These are phyloP conservation scores for Sechiopsis laciniata DNA, from an alignment of 306 rosid species.

Conservation along the genomic window DNA sequence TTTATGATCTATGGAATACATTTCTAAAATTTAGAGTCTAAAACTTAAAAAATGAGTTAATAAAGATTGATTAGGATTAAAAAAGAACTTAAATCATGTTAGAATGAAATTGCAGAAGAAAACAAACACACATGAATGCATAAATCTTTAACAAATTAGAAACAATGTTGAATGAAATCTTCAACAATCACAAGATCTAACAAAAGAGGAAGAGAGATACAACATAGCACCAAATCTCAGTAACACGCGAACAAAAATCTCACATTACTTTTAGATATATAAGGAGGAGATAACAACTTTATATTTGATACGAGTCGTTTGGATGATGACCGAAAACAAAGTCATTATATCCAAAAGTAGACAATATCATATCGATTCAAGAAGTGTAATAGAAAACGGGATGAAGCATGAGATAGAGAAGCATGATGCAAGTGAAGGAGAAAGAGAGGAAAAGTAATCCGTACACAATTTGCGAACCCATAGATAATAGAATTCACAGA, in stretches of 20 bases:
- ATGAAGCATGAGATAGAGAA: slow-evolving; percentile 13
- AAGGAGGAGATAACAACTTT: no score
- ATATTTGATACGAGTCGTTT: no score
- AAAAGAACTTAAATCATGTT: no score
- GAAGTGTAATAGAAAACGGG: slow-evolving; percentile 23
- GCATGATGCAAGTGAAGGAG: slow-evolving; percentile 21
- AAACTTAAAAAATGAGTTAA: no score
- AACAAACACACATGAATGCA: neutral
- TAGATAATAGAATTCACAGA: neutral
- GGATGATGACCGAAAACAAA: no score
- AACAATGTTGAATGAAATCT: neutral
- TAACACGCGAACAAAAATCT: no score
- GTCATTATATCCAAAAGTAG: no score
- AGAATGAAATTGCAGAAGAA: neutral
- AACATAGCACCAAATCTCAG: no score
- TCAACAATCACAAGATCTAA: neutral
- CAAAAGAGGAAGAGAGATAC: neutral
- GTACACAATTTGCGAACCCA: slow-evolving; percentile 8
- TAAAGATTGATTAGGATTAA: no score
- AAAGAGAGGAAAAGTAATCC: slow-evolving; percentile 21
- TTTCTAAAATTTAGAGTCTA: no score
- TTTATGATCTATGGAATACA: no score
- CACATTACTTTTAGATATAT: no score
- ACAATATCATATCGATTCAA: neutral
- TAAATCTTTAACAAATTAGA: neutral